Evolutionary conservation across 257 asterid species (phyloP).

Genomic region (Eucommia ulmoides): DNA sequence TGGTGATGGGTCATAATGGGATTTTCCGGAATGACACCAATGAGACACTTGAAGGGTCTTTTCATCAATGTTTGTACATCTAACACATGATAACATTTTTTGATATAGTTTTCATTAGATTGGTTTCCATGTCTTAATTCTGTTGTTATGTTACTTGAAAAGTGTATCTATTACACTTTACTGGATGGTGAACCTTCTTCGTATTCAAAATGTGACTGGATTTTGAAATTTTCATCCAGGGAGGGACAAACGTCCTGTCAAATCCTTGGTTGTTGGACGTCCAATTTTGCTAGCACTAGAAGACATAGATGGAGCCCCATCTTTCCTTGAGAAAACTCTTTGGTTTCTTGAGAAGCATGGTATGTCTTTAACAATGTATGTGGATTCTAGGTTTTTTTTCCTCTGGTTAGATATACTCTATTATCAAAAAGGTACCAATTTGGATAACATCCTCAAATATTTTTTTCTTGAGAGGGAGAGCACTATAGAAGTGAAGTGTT

Average conservation of each 20-base stretch:
- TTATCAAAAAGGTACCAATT: no score
- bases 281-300: slow-evolving; percentile 88
- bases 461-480: no score
- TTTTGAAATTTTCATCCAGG: slow-evolving; percentile 33
- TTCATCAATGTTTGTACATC: slow-evolving; percentile 58
- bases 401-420: no score
- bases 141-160: no score
- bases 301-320: slow-evolving; percentile 95
- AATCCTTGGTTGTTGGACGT: slow-evolving; percentile 90
- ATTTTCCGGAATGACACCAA: slow-evolving; percentile 62
- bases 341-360: slow-evolving; percentile 83
- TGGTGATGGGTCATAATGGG: slow-evolving; percentile 94
- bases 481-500: no score
- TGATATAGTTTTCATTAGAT: neutral
- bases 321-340: slow-evolving; percentile 90
- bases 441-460: no score
- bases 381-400: no score
- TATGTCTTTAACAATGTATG: slow-evolving; percentile 31
- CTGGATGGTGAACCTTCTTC: neutral
- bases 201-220: slow-evolving; percentile 10
- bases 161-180: no score
- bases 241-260: slow-evolving; percentile 81
- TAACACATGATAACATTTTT: slow-evolving; percentile 1
- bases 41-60: slow-evolving; percentile 66
- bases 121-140: neutral